These are phyloP conservation scores for Cladorrhinum sp. DNA, from an alignment of 2,329 filamentous ascomycete genomes.

Conservation along the genomic window DNA sequence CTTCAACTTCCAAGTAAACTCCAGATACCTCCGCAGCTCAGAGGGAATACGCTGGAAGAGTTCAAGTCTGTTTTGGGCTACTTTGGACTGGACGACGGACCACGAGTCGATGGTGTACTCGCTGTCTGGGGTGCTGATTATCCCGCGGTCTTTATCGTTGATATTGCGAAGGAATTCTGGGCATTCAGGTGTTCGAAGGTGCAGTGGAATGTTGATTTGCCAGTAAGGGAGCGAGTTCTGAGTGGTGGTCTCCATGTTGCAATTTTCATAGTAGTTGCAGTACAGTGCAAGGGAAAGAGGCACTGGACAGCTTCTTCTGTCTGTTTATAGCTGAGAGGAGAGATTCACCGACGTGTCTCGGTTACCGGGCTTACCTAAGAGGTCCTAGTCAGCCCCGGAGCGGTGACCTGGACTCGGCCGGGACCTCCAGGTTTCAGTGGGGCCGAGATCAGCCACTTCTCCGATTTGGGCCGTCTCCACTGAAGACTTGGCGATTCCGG, in stretches of 20 bases:
- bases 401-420: background rate
- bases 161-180: conserved; percentile 66
- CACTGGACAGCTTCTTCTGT: background rate
- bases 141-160: conserved; percentile 64
- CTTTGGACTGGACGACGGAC: conserved; percentile 63
- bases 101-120: conserved; percentile 64
- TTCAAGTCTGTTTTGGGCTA: conserved; percentile 66
- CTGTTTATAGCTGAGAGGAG: background rate
- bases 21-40: conserved; percentile 73
- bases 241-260: background rate
- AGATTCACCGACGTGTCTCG: background rate
- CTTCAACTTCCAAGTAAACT: conserved; percentile 63
- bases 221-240: conserved; percentile 61
- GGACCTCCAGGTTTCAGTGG: background rate
- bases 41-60: conserved; percentile 74
- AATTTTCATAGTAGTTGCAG: background rate
- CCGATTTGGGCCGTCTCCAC: background rate
- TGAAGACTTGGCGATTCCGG: background rate
- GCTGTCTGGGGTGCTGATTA: conserved; percentile 68
- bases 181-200: conserved; percentile 62
- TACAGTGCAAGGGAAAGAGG: background rate
- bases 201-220: conserved; percentile 72
- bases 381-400: background rate
- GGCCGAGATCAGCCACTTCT: background rate
- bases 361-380: background rate